Percentiles rank a stretch among this genome's conserved stretches.
phyloP scores from a whole-genome alignment of 2,329 filamentous ascomycete genomes.

The Magnaporthiopsis rhizophila region DNA sequence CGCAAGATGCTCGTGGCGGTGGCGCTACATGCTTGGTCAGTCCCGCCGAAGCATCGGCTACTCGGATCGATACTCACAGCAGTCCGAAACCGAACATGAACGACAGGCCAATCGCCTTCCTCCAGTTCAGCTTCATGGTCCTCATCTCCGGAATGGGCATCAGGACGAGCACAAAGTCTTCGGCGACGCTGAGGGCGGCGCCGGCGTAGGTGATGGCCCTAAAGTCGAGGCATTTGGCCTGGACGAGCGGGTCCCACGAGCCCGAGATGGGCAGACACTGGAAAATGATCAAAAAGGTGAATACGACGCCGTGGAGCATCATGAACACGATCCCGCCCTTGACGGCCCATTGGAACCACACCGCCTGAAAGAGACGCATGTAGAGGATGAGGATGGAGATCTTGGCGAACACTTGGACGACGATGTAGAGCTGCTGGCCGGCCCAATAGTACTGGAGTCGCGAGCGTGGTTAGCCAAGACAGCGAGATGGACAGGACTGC shows the following conservation, averaged over 20 bases:
- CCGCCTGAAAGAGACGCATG: conserved; percentile 14
- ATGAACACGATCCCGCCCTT: conserved; percentile 21
- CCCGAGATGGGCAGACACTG: conserved; percentile 40
- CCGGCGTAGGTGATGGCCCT: conserved; percentile 39
- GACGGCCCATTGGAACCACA: conserved; percentile 11
- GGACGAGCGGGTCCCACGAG: conserved; percentile 43
- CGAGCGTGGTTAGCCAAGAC: neutral
- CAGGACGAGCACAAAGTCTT: conserved; percentile 33
- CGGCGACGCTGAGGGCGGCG: conserved; percentile 33
- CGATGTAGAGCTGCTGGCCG: conserved; percentile 17
- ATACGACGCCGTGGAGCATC: conserved; percentile 21
- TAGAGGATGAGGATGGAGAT: conserved; percentile 18
- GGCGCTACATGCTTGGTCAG: neutral
- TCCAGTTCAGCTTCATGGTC: conserved; percentile 30
- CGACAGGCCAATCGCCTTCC: conserved; percentile 34
- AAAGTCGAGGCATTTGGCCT: conserved; percentile 38
- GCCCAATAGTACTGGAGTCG: conserved; percentile 2
- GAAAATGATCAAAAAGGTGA: conserved; percentile 25
- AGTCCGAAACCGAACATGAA: conserved; percentile 37
- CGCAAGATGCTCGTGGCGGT: conserved; percentile 6
- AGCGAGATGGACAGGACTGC: neutral
- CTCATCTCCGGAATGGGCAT: conserved; percentile 33
- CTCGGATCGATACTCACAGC: conserved; percentile 16
- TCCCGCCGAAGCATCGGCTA: too few relatives aligned
- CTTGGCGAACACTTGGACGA: conserved; percentile 17